Conservation (phyloP, 768 basidiomycete genomes). For the Lentinus brumalis region DNA sequence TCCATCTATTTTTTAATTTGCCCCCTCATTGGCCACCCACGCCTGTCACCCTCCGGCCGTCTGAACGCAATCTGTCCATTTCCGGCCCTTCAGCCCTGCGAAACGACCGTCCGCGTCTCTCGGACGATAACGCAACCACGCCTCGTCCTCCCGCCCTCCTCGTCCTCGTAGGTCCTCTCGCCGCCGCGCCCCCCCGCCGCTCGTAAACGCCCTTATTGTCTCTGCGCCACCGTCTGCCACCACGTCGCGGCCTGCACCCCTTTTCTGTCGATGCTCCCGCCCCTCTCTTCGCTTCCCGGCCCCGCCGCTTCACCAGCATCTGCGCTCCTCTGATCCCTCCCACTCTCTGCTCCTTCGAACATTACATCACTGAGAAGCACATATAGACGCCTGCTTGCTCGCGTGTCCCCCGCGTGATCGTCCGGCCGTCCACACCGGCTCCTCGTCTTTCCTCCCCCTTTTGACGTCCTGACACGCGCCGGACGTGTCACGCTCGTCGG, state of each 20-base stretch:
- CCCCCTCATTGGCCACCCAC: constrained; percentile 26
- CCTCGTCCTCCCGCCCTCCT: not conserved
- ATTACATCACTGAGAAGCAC: constrained; percentile 20
- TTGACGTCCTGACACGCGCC: not conserved
- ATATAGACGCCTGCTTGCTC: constrained; percentile 12
- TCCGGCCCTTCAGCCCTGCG: constrained; percentile 12
- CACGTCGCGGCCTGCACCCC: constrained; percentile 1
- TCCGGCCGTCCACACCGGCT: not conserved
- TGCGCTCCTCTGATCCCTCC: constrained; percentile 3
- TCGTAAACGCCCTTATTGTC: constrained; percentile 5
- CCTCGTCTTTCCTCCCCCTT: not conserved
- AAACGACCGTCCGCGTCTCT: constrained; percentile 16
- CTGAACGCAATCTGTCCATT: constrained; percentile 26
- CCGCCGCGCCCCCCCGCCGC: not conserved
- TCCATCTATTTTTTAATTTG: constrained; percentile 20
- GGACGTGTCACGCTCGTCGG: not conserved
- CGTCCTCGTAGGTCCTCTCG: not conserved
- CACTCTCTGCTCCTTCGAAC: not conserved
- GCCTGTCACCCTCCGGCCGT: constrained; percentile 13
- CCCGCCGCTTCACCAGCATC: constrained; percentile 6
- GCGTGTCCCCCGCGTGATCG: constrained; percentile 19
- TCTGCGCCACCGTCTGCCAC: constrained; percentile 15
- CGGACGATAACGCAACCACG: constrained; percentile 18
- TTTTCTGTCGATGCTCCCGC: constrained; percentile 3
- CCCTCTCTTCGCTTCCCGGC: constrained; percentile 11